phyloP scores from a whole-genome alignment of 78 protist species.

The Polysphondylium violaceum region DNA sequence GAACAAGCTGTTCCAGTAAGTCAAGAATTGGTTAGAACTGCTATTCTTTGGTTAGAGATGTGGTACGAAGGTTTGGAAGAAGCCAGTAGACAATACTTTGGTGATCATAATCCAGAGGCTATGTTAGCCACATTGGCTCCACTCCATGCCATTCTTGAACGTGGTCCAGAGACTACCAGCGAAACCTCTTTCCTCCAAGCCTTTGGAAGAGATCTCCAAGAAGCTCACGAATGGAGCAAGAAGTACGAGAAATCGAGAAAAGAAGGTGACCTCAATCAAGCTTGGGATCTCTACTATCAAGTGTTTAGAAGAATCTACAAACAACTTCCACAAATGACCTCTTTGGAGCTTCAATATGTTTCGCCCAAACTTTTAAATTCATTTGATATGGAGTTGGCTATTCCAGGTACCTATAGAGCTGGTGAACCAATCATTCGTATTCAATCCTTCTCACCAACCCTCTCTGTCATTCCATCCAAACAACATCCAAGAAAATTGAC shows the following conservation, averaged over 20 bases:
- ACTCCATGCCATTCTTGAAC: slow-evolving; percentile 93
- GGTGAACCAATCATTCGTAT: slow-evolving; percentile 90
- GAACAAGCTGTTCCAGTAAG: slow-evolving; percentile 94
- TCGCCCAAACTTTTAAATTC: slow-evolving; percentile 88
- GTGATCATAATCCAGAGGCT: slow-evolving; percentile 90
- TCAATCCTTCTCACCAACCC: slow-evolving; percentile 85
- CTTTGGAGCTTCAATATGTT: slow-evolving; percentile 94
- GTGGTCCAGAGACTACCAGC: slow-evolving; percentile 93
- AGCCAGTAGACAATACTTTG: slow-evolving; percentile 95
- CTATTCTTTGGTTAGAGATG: slow-evolving; percentile 98
- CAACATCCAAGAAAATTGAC: slow-evolving; percentile 98
- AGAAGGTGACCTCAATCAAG: slow-evolving; percentile 90
- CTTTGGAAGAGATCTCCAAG: slow-evolving; percentile 93
- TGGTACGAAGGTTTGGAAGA: slow-evolving; percentile 99
- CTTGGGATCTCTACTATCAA: slow-evolving; percentile 98
- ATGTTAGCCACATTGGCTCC: slow-evolving; percentile 93
- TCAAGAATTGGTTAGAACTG: slow-evolving; percentile 97
- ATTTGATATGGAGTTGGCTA: slow-evolving; percentile 94
- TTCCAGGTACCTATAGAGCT: slow-evolving; percentile 96
- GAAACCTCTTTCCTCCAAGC: slow-evolving; percentile 94
- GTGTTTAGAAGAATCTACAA: slow-evolving; percentile 94
- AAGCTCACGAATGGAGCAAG: slow-evolving; percentile 92
- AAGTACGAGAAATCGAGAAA: slow-evolving; percentile 79
- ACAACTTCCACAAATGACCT: slow-evolving; percentile 93
- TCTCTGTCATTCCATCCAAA: slow-evolving; percentile 96